Percentiles rank a stretch among this genome's conserved stretches.
phyloP scores from a whole-genome alignment of 1,139 yeast genomes.

The Blastobotrys apis region DNA sequence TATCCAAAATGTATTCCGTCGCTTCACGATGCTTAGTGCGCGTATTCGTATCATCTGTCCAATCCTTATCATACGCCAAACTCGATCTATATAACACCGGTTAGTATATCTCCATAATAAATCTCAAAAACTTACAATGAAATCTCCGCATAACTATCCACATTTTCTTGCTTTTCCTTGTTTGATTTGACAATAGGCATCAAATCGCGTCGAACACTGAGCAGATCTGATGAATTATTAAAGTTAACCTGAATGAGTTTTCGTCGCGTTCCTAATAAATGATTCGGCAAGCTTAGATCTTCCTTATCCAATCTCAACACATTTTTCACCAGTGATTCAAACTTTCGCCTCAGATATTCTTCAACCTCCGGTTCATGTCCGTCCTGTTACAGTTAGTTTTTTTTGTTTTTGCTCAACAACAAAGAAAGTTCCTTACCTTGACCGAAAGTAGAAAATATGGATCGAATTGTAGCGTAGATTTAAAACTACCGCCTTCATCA shows the following conservation, averaged over 20 bases:
- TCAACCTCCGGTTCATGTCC: constrained; percentile 71
- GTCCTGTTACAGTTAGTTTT: constrained; percentile 12
- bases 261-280: constrained; percentile 70
- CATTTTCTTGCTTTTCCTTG: constrained; percentile 57
- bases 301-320: constrained; percentile 61
- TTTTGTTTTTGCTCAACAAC: not conserved
- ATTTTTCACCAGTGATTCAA: constrained; percentile 61
- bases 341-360: constrained; percentile 65
- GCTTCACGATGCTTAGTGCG: constrained; percentile 43
- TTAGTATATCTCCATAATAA: not conserved
- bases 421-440: constrained; percentile 36
- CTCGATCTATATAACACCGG: constrained; percentile 11
- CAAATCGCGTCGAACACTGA: constrained; percentile 65
- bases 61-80: constrained; percentile 22
- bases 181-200: constrained; percentile 71
- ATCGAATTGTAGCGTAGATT: constrained; percentile 74
- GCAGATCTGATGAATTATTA: constrained; percentile 68
- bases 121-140: constrained; percentile 34
- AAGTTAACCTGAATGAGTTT: constrained; percentile 65
- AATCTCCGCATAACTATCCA: constrained; percentile 63
- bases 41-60: constrained; percentile 18
- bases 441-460: constrained; percentile 85
- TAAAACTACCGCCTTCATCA: constrained; percentile 95
- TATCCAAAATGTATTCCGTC: constrained; percentile 64
- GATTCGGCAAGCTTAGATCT: constrained; percentile 78